Evolutionary conservation across 1,284 basidiomycete genomes (phyloP).

Genomic region (Cutaneotrichosporon sp.): DNA sequence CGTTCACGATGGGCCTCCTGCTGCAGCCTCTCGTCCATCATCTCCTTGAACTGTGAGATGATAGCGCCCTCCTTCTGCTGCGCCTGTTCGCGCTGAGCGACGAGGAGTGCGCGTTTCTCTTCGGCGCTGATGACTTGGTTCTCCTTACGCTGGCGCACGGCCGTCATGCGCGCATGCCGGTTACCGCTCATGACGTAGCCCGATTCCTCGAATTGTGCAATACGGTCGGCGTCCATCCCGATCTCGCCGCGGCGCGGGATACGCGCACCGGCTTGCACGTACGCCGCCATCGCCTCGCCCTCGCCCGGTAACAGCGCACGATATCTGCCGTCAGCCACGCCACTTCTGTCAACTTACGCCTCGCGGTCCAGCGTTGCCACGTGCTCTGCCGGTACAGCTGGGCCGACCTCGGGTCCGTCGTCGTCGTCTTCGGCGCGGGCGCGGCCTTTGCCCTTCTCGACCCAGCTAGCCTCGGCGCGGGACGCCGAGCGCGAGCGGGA

Average conservation of each 20-base stretch:
- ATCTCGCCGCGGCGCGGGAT: slow-evolving; percentile 99
- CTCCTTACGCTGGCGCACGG: slow-evolving; percentile 92
- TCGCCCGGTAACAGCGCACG: slow-evolving; percentile 87
- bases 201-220: slow-evolving; percentile 75
- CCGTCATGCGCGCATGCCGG: slow-evolving; percentile 90
- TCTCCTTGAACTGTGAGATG: slow-evolving; percentile 65
- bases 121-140: slow-evolving; percentile 98
- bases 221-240: slow-evolving; percentile 78
- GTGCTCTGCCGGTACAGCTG: slow-evolving; percentile 46
- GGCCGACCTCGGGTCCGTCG: slow-evolving; percentile 68
- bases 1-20: slow-evolving; percentile 8
- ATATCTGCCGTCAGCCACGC: slow-evolving; percentile 47
- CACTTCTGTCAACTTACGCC: slow-evolving; percentile 56
- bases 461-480: background rate
- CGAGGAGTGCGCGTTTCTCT: slow-evolving; percentile 89
- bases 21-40: slow-evolving; percentile 57
- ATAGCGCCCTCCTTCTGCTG: slow-evolving; percentile 70
- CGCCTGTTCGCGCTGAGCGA: slow-evolving; percentile 87
- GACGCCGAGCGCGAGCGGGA: background rate
- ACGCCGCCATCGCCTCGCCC: slow-evolving; percentile 94
- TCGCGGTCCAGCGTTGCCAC: slow-evolving; percentile 56
- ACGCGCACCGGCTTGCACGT: slow-evolving; percentile 79
- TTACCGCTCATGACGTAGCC: slow-evolving; percentile 99
- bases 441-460: background rate
- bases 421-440: slow-evolving; percentile 35